These are phyloP conservation scores for Endoconidiophora laricicola DNA, from an alignment of 2,329 filamentous ascomycete genomes.

Conservation along the genomic window DNA sequence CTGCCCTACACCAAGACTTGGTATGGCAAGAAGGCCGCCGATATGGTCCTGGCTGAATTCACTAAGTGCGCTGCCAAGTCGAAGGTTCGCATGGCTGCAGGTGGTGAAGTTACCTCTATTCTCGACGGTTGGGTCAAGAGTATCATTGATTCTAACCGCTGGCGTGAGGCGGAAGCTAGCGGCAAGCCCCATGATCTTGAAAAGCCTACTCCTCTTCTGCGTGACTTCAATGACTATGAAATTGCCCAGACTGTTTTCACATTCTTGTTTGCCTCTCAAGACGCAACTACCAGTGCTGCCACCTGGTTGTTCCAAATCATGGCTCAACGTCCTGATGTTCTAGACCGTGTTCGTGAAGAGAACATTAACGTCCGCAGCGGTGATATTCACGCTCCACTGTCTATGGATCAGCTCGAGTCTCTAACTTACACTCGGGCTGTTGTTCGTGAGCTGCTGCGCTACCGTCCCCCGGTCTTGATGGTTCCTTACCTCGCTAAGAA, in stretches of 20 bases:
- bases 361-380: conserved; percentile 64
- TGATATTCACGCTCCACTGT: conserved; percentile 51
- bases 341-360: conserved; percentile 83
- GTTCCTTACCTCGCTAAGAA: conserved; percentile 92
- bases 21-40: conserved; percentile 91
- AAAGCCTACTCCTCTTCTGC: conserved; percentile 70
- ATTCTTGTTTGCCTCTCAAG: conserved; percentile 93
- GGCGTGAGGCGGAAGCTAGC: conserved; percentile 60
- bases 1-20: conserved; percentile 88
- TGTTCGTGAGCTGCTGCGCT: conserved; percentile 79
- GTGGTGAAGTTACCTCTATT: conserved; percentile 76
- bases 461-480: conserved; percentile 93
- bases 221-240: conserved; percentile 78
- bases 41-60: conserved; percentile 83
- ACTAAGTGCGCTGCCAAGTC: conserved; percentile 82
- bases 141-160: conserved; percentile 72
- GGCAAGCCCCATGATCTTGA: conserved; percentile 52
- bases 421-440: conserved; percentile 84
- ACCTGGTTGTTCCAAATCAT: conserved; percentile 94
- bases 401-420: conserved; percentile 74
- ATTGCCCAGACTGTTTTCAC: conserved; percentile 90
- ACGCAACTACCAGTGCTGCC: conserved; percentile 82
- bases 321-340: conserved; percentile 82
- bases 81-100: conserved; percentile 79
- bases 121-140: conserved; percentile 87